Conservation (phyloP, 139 green algal species). For the Pleodorina starrii region DNA sequence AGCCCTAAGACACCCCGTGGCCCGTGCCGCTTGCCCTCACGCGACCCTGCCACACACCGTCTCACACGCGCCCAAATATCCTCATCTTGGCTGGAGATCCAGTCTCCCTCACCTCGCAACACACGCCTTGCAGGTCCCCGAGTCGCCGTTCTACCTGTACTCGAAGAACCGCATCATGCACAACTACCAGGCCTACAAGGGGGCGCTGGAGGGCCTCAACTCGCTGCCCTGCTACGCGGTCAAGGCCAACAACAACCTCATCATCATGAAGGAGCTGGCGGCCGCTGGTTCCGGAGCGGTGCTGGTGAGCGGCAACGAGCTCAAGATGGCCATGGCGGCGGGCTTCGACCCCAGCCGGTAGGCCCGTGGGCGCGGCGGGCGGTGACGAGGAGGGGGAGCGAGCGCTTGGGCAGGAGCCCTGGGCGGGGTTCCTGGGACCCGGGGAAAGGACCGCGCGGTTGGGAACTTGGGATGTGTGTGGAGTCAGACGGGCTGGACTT, state of each 20-base stretch:
- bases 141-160: conserved; percentile 97
- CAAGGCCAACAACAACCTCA: conserved; percentile 99
- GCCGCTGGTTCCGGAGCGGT: conserved; percentile 85
- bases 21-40: too few species aligned
- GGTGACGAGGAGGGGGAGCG: too few species aligned
- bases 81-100: too few species aligned
- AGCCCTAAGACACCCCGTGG: too few species aligned
- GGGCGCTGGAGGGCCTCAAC: conserved; percentile 88
- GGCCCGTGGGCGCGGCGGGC: background rate
- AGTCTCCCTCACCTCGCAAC: too few species aligned
- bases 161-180: conserved; percentile 77
- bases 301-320: conserved; percentile 97
- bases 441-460: too few species aligned
- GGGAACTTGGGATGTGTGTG: too few species aligned
- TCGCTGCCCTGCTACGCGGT: conserved; percentile 96
- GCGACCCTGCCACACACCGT: too few species aligned
- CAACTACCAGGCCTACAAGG: conserved; percentile 91
- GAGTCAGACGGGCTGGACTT: too few species aligned
- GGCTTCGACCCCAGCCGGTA: conserved; percentile 93
- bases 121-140: conserved; percentile 61
- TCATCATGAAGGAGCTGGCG: conserved; percentile 89
- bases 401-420: too few species aligned
- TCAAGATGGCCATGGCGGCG: conserved; percentile 87
- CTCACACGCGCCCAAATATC: too few species aligned
- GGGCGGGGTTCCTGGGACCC: too few species aligned